phyloP scores from a whole-genome alignment of 2,329 filamentous ascomycete species.

The Biscogniauxia sp. region DNA sequence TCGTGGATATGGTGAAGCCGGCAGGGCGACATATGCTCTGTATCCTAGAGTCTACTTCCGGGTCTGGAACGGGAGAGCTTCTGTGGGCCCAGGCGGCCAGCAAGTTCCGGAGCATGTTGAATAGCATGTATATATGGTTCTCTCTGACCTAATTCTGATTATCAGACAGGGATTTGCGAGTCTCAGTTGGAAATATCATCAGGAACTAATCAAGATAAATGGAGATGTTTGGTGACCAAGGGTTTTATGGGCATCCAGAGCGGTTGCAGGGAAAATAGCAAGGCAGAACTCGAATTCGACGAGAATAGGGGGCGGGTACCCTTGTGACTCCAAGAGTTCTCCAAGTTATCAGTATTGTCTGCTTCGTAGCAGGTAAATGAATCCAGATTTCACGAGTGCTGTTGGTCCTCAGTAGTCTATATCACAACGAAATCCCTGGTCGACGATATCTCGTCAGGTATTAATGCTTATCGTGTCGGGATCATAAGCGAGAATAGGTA shows the following conservation, averaged over 20 bases:
- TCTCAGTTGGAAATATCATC: not conserved
- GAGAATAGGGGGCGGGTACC: not conserved
- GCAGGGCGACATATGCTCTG: not conserved
- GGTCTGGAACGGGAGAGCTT: constrained; percentile 7
- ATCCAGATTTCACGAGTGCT: not conserved
- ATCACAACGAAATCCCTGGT: not conserved
- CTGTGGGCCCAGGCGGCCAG: constrained; percentile 18
- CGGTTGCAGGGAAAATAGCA: not conserved
- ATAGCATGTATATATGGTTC: not conserved
- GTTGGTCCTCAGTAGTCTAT: not conserved
- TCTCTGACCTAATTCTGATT: not conserved
- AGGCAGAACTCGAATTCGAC: not conserved
- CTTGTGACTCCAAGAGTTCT: not conserved
- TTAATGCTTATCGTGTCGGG: not conserved
- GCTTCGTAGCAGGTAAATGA: not conserved
- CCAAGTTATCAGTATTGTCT: not conserved
- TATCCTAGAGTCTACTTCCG: constrained; percentile 10
- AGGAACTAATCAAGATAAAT: not conserved
- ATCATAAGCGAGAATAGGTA: not conserved
- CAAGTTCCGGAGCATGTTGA: constrained; percentile 18
- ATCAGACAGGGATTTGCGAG: not conserved
- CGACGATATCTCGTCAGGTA: not conserved
- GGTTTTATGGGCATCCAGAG: not conserved
- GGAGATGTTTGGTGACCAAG: not conserved
- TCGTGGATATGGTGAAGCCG: not conserved